Conservation (phyloP, 2,329 filamentous ascomycete genomes). For the Colletotrichum orbiculare region DNA sequence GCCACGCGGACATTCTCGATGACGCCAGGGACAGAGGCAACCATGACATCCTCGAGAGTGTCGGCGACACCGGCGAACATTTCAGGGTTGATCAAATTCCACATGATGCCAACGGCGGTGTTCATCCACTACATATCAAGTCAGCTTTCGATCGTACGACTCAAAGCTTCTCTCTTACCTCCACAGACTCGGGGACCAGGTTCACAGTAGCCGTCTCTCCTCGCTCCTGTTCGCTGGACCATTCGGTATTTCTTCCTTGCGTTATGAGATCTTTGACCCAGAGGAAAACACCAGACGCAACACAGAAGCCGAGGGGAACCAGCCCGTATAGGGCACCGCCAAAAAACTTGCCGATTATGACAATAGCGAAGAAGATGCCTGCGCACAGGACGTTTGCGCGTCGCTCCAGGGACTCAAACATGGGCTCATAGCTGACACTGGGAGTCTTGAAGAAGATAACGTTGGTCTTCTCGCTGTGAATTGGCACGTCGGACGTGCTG, state of each 20-base stretch:
- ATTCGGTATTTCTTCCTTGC: slow-evolving; percentile 85
- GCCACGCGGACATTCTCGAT: slow-evolving; percentile 96
- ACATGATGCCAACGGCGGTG: slow-evolving; percentile 82
- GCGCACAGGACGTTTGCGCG: slow-evolving; percentile 77
- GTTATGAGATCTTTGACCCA: slow-evolving; percentile 91
- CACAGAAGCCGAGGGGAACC: slow-evolving; percentile 76
- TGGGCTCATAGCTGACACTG: slow-evolving; percentile 88
- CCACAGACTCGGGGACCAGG: slow-evolving; percentile 90
- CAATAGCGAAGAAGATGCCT: slow-evolving; percentile 77
- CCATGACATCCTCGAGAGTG: slow-evolving; percentile 88
- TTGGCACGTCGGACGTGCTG: slow-evolving; percentile 91
- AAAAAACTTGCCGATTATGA: slow-evolving; percentile 82
- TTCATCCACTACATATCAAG: slow-evolving; percentile 80
- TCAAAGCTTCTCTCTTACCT: slow-evolving; percentile 46
- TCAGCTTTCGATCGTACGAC: slow-evolving; percentile 42
- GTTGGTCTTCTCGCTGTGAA: slow-evolving; percentile 96
- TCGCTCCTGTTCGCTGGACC: slow-evolving; percentile 86
- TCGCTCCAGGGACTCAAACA: slow-evolving; percentile 81
- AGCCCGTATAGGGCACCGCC: slow-evolving; percentile 82
- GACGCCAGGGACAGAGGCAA: slow-evolving; percentile 88
- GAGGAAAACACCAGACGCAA: slow-evolving; percentile 83
- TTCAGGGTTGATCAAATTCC: slow-evolving; percentile 93
- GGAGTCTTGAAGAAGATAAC: slow-evolving; percentile 96
- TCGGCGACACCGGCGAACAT: slow-evolving; percentile 96
- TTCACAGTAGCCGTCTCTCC: slow-evolving; percentile 89